Evolutionary conservation across 768 basidiomycete species (phyloP).

Genomic region (Lactifluus subvellereus): DNA sequence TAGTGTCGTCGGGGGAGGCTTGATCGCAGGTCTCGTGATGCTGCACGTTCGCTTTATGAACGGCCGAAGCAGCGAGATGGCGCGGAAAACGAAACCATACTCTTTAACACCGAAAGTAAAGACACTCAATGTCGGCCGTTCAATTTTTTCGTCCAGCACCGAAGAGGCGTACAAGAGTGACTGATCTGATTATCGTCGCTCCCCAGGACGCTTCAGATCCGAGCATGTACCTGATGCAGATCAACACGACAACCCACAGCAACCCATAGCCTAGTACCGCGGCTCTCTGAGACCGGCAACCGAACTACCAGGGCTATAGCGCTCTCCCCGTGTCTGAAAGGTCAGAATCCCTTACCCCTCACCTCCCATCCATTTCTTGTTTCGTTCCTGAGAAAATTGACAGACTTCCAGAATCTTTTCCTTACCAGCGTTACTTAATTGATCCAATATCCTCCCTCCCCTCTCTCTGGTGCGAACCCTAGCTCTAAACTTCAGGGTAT

Average conservation of each 20-base stretch:
- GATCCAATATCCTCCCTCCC: too few relatives aligned
- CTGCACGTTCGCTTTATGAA: constrained; percentile 26
- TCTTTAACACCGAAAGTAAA: neutral
- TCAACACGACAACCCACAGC: neutral
- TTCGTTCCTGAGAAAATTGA: neutral
- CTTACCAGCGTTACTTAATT: neutral
- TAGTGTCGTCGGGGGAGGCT: constrained; percentile 38
- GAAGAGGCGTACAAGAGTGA: neutral
- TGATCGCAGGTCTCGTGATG: constrained; percentile 36
- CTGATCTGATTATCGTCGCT: neutral
- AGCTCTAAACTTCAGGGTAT: too few relatives aligned
- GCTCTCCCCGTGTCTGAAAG: neutral
- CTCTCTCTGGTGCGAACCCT: too few relatives aligned
- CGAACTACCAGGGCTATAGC: neutral
- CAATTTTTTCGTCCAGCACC: neutral
- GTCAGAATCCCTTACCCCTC: neutral
- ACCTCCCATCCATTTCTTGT: neutral
- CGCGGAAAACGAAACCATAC: neutral
- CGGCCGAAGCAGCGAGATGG: neutral
- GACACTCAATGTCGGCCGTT: constrained; percentile 14
- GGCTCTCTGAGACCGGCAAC: neutral
- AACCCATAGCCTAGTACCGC: neutral
- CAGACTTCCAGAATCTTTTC: neutral
- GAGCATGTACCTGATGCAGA: neutral
- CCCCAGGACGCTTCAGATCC: constrained; percentile 9